Conservation (phyloP, 2,329 filamentous ascomycete species). For the Rutstroemia sp. region DNA sequence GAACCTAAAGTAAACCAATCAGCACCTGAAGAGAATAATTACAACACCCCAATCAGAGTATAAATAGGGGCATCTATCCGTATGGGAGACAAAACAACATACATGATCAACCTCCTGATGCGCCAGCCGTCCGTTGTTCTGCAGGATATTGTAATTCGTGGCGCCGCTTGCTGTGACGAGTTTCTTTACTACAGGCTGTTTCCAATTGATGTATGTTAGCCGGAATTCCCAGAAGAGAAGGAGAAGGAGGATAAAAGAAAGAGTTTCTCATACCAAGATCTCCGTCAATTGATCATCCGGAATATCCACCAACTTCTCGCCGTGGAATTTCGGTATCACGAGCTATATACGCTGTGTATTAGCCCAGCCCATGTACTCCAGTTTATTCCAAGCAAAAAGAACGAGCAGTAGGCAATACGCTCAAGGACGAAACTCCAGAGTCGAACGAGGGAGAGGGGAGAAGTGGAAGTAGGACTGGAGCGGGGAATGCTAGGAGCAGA, state of each 20-base stretch:
- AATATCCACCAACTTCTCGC: conserved; percentile 84
- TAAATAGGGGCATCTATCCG: not conserved
- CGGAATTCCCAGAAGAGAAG: not conserved
- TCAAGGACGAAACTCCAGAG: not conserved
- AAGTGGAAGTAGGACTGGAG: not conserved
- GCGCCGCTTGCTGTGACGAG: conserved; percentile 71
- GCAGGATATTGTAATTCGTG: conserved; percentile 82
- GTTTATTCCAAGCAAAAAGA: not conserved
- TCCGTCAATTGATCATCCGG: conserved; percentile 82
- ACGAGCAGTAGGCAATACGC: no score
- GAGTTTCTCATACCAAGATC: conserved; percentile 56
- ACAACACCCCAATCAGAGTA: no score
- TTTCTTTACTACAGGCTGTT: conserved; percentile 74
- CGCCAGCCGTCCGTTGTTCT: conserved; percentile 89
- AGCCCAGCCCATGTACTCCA: not conserved
- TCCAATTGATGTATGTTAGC: not conserved
- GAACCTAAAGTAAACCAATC: conserved; percentile 48
- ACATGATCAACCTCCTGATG: conserved; percentile 93
- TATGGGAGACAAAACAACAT: conserved; percentile 31
- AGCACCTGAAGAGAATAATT: no score
- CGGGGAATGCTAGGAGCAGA: not conserved
- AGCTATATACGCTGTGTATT: conserved; percentile 43
- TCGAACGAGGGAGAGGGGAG: not conserved
- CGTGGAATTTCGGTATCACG: conserved; percentile 92
- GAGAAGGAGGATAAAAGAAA: no score